Percentiles rank a stretch among this genome's conserved stretches.
phyloP scores from a whole-genome alignment of 2,329 filamentous ascomycete genomes.

The Epichloe typhina region DNA sequence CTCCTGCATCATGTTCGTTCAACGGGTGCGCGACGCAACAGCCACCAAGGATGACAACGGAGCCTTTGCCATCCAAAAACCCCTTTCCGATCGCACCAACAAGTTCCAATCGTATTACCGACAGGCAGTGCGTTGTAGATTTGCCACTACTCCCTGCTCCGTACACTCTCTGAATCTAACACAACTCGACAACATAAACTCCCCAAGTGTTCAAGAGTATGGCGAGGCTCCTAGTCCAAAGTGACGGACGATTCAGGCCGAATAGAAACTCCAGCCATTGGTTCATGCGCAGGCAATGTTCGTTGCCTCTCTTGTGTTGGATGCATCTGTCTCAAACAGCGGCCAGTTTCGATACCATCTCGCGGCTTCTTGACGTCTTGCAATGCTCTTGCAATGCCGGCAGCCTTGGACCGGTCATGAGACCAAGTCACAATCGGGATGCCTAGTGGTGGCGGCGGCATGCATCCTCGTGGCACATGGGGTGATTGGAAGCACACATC shows the following conservation, averaged over 20 bases:
- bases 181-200: too few species aligned
- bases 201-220: too few species aligned
- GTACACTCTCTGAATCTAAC: too few species aligned
- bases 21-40: not conserved
- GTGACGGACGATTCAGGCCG: not conserved
- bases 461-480: not conserved
- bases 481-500: too few species aligned
- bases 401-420: not conserved
- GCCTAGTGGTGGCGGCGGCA: not conserved
- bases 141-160: too few species aligned
- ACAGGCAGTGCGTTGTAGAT: too few species aligned
- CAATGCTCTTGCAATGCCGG: not conserved
- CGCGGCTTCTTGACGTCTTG: not conserved
- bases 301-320: not conserved
- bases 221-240: not conserved
- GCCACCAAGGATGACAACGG: not conserved
- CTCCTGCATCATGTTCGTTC: not conserved
- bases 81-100: too few species aligned
- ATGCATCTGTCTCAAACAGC: not conserved
- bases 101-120: too few species aligned
- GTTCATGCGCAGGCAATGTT: not conserved
- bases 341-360: not conserved
- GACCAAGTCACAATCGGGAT: not conserved
- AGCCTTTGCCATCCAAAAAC: not conserved
- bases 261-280: not conserved